Percentiles rank a stretch among this genome's conserved stretches.
These are phyloP conservation scores for Fusarium sp. DNA, from an alignment of 2,329 filamentous ascomycete genomes.

Conservation along the genomic window DNA sequence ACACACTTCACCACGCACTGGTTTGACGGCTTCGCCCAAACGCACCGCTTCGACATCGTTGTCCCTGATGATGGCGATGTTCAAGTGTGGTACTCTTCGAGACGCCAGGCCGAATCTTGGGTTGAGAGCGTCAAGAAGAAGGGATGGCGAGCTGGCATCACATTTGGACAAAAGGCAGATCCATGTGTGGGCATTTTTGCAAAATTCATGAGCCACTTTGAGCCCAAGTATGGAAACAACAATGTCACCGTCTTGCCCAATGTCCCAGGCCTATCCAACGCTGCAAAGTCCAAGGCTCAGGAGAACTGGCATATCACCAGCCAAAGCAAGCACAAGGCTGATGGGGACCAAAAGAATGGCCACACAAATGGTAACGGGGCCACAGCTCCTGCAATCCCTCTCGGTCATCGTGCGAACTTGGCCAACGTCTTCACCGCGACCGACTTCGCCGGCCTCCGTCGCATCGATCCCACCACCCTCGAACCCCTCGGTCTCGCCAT, in stretches of 20 bases:
- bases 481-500: constrained; percentile 75
- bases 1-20: constrained; percentile 76
- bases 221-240: constrained; percentile 60
- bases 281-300: constrained; percentile 12
- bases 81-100: constrained; percentile 76
- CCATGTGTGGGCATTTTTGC: constrained; percentile 80
- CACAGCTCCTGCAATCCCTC: not conserved
- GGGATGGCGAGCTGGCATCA: constrained; percentile 68
- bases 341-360: not conserved
- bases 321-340: constrained; percentile 15
- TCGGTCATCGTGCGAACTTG: constrained; percentile 55
- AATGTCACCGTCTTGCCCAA: constrained; percentile 72
- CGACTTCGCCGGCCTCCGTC: constrained; percentile 68
- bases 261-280: constrained; percentile 65
- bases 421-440: constrained; percentile 66
- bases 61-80: constrained; percentile 49
- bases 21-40: constrained; percentile 82
- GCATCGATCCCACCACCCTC: constrained; percentile 76
- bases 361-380: not conserved
- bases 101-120: constrained; percentile 73
- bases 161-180: constrained; percentile 79
- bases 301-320: not conserved
- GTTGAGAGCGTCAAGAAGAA: constrained; percentile 70
- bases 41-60: constrained; percentile 79
- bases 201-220: constrained; percentile 76